Evolutionary conservation across 2,329 filamentous ascomycete species (phyloP), one percentile per base, ranked within the genome.

Genomic region (Arthrobotrys pseudoclavata): DNA sequence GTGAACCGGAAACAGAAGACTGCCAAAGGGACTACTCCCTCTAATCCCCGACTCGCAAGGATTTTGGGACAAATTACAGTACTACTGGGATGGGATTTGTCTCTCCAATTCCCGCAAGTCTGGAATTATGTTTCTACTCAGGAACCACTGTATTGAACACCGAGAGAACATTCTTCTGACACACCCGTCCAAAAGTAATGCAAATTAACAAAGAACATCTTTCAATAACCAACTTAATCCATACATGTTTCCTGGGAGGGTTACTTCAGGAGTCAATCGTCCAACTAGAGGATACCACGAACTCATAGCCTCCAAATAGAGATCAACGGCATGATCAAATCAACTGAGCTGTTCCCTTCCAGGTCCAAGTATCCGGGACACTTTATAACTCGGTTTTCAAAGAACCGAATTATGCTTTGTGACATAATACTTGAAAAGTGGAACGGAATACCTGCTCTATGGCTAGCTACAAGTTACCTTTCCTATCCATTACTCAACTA

Each of bases 251-350:
- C 18, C 15, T 45, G 4, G n/a, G 5, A 42, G 13, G 18, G n/a
- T 22, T 22, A 5, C 4, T 22, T 9, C 31, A n/a, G 7, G 7
- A 29, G 1, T 18, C 4, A 29, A 29, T 31, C 24, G 15, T 53
- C 50, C 50, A 53, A 31, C 50, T 29, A 18, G 7, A 29, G 9
- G 24, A 53, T 53, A 29, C 50, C 57, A 62, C 57, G 57, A 47
- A 64, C 31, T 48, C 29, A 29, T 57, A 57, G 13, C 3, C 61
- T n/a, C 18, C 20, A 47, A 29, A 9, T 20, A 42, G 15, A 26
- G 24, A 62, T 42, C 50, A 22, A 20, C 48, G 60, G 34, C 34
- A 76, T 76, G 72, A 76, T 50, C 66, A 52, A 15, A 70, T 76
- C 72, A 76, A 69, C 37, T 69, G 72, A 69, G 50, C 64, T 42